Conservation (phyloP, 1,284 basidiomycete species). For the Neolentinus lepideus region DNA sequence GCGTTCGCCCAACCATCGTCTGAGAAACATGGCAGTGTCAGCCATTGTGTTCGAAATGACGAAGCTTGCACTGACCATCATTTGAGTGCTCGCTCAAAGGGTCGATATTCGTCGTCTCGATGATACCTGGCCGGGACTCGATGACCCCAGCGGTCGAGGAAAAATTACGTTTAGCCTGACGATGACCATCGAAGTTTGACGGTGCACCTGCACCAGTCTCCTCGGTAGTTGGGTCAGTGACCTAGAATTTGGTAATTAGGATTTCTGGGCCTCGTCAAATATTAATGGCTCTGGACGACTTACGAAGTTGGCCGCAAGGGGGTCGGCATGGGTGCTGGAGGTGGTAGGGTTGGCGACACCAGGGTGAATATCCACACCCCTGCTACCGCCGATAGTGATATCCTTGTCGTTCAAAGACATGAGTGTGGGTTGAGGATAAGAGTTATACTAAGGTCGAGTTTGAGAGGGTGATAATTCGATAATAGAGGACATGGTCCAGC, state of each 20-base stretch:
- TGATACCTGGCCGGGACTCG: slow-evolving; percentile 45
- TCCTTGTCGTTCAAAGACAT: slow-evolving; percentile 28
- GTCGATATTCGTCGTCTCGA: slow-evolving; percentile 43
- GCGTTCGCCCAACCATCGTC: slow-evolving; percentile 39
- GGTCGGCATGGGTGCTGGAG: slow-evolving; percentile 27
- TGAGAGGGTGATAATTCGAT: not conserved
- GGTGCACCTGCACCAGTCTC: slow-evolving; percentile 34
- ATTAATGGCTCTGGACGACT: slow-evolving; percentile 11
- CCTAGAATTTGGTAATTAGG: slow-evolving; percentile 18
- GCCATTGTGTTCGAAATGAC: no score
- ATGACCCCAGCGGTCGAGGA: slow-evolving; percentile 35
- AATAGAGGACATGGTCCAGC: not conserved
- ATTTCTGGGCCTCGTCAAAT: not conserved
- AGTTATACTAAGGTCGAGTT: not conserved
- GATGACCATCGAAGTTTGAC: slow-evolving; percentile 27
- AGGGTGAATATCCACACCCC: slow-evolving; percentile 31
- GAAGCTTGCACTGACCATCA: slow-evolving; percentile 22
- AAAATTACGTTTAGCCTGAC: slow-evolving; percentile 29
- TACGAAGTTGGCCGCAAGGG: slow-evolving; percentile 36
- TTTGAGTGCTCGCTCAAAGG: slow-evolving; percentile 39
- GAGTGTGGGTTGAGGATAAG: not conserved
- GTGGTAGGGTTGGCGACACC: slow-evolving; percentile 39
- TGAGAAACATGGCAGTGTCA: slow-evolving; percentile 8
- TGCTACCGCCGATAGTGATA: slow-evolving; percentile 20
- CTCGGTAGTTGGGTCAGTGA: slow-evolving; percentile 30